A percentile compares a stretch with the other conserved stretches of the same genome.
Evolutionary conservation across 495 filamentous ascomycete species (phyloP).

Genomic region (Penicillium silybi): DNA sequence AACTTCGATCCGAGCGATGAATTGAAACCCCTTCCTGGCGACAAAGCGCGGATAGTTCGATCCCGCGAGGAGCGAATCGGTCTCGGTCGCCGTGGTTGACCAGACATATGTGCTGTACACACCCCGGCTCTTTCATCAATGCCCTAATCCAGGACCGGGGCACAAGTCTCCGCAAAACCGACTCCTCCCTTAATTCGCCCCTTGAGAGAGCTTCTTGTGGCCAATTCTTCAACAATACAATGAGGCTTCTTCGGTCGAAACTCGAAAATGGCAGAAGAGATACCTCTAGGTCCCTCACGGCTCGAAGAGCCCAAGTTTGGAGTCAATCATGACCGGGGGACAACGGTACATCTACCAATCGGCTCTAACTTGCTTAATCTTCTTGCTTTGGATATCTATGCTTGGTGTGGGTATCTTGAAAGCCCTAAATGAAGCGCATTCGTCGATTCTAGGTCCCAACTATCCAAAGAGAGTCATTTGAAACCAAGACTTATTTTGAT

Average conservation of each 20-base stretch:
- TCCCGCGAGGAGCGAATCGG: conserved; percentile 50
- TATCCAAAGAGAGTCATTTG: not conserved
- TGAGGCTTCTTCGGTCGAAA: too few species aligned
- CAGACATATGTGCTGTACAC: not conserved
- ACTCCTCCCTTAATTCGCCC: not conserved
- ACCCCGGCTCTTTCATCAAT: not conserved
- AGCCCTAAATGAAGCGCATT: not conserved
- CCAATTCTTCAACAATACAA: not conserved
- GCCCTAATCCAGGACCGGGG: not conserved
- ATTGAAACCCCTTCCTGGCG: conserved; percentile 51
- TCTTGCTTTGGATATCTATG: not conserved
- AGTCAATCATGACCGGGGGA: not conserved
- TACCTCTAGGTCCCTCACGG: not conserved
- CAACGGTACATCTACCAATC: not conserved
- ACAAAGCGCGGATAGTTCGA: conserved; percentile 48
- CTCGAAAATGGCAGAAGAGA: not conserved
- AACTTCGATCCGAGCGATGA: conserved; percentile 57
- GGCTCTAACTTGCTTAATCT: not conserved
- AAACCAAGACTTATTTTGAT: not conserved
- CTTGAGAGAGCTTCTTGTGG: not conserved
- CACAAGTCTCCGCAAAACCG: not conserved
- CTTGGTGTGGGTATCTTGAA: not conserved
- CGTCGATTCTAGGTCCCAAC: not conserved
- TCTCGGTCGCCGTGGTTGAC: conserved; percentile 31
- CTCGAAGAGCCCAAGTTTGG: not conserved